Evolutionary conservation across 331 rosid species (phyloP).

Genomic region (Saraca asoca): DNA sequence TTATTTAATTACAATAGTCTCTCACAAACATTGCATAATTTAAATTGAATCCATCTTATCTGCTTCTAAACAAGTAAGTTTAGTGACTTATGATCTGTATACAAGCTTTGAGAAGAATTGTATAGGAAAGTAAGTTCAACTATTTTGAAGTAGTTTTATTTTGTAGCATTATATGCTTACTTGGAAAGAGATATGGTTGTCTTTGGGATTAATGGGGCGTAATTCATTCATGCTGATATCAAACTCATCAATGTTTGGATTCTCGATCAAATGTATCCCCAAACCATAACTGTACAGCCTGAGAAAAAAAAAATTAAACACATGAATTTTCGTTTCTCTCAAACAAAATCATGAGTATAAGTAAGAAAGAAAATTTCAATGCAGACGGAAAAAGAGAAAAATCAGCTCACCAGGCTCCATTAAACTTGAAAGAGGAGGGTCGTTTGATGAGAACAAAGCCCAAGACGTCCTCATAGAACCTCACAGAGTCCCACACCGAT

Average conservation of each 20-base stretch:
- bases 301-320: neutral
- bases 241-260: slow-evolving; percentile 55
- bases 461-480: slow-evolving; percentile 75
- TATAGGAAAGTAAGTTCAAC: no score
- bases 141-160: no score
- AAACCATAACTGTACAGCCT: slow-evolving; percentile 89
- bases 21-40: no score
- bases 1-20: no score
- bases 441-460: slow-evolving; percentile 84
- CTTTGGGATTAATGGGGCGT: slow-evolving; percentile 79
- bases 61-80: no score
- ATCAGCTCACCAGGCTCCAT: slow-evolving; percentile 71
- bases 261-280: slow-evolving; percentile 86
- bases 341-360: neutral
- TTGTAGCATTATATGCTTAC: no score
- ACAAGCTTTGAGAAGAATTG: no score
- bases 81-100: no score
- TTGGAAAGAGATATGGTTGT: slow-evolving; percentile 90
- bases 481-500: slow-evolving; percentile 68
- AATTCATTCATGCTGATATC: slow-evolving; percentile 38
- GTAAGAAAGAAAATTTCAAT: neutral
- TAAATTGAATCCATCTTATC: no score
- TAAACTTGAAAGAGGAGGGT: slow-evolving; percentile 84
- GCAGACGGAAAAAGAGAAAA: neutral
- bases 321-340: neutral